Conservation (phyloP, 2,329 filamentous ascomycete species). For the Cyanodermella asteris region DNA sequence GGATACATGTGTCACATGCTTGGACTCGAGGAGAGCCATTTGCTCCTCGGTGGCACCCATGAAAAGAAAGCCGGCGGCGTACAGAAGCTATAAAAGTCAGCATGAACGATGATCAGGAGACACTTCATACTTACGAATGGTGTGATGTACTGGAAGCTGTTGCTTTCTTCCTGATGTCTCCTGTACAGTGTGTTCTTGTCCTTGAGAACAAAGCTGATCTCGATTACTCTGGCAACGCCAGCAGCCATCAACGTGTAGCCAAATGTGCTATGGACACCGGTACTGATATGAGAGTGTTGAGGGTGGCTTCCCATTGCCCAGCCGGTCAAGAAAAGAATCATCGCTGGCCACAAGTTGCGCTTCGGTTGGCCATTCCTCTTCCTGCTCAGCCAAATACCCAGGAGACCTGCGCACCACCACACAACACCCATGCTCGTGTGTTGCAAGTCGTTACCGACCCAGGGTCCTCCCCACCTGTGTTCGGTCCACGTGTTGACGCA, state of each 20-base stretch:
- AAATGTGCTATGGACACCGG: conserved; percentile 72
- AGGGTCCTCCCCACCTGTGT: conserved; percentile 73
- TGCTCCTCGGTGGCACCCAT: conserved; percentile 97
- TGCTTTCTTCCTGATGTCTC: conserved; percentile 42
- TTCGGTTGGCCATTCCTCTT: conserved; percentile 67
- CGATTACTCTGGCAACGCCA: conserved; percentile 64
- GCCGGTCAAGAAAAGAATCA: conserved; percentile 79
- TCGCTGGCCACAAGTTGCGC: conserved; percentile 77
- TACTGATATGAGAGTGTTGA: conserved; percentile 62
- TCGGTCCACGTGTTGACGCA: conserved; percentile 97
- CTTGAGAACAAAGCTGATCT: conserved; percentile 68
- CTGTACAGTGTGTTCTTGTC: conserved; percentile 44
- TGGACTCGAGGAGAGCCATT: conserved; percentile 54
- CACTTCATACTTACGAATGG: conserved; percentile 37
- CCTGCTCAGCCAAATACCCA: conserved; percentile 78
- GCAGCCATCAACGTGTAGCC: conserved; percentile 90
- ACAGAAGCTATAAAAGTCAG: conserved; percentile 43
- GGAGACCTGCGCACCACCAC: conserved; percentile 87
- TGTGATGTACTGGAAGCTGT: conserved; percentile 50
- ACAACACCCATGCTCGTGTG: conserved; percentile 99
- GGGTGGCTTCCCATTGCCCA: conserved; percentile 91
- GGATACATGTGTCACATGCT: conserved; percentile 66
- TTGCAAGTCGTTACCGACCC: conserved; percentile 87
- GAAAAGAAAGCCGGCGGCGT: conserved; percentile 84
- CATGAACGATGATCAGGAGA: conserved; percentile 8